phyloP scores from a whole-genome alignment of 2,329 filamentous ascomycete genomes.

The Metarhizium humberi region DNA sequence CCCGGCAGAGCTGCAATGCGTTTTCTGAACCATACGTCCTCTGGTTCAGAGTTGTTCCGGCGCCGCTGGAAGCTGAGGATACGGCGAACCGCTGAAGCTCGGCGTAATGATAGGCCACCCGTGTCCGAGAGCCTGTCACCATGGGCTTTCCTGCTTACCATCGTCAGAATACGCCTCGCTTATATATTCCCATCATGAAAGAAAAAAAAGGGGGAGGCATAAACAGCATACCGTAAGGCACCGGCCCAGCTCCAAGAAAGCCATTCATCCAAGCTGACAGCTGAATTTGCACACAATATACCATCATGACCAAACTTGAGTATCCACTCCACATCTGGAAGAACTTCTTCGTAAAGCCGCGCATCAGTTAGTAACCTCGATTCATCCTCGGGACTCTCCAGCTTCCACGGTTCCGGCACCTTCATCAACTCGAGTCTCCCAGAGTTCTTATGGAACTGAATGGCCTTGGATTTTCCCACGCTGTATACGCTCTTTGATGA shows the following conservation, averaged over 20 bases:
- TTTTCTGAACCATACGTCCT: constrained; percentile 47
- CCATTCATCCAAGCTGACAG: constrained; percentile 42
- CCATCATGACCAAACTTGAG: constrained; percentile 47
- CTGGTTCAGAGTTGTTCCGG: constrained; percentile 39
- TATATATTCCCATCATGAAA: too few relatives aligned
- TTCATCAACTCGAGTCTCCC: constrained; percentile 43
- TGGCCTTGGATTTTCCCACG: constrained; percentile 34
- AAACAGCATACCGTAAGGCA: constrained; percentile 30
- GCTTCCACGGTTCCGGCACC: constrained; percentile 37
- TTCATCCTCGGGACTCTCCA: constrained; percentile 37
- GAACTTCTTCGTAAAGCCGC: constrained; percentile 42
- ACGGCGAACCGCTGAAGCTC: constrained; percentile 38
- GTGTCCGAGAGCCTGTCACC: constrained; percentile 39
- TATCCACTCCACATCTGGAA: constrained; percentile 42
- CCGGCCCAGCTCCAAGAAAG: constrained; percentile 46
- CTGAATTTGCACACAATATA: constrained; percentile 45
- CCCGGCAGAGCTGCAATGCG: constrained; percentile 37
- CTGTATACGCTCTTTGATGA: constrained; percentile 36
- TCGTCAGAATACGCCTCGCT: background rate
- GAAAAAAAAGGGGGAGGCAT: background rate
- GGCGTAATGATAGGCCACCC: constrained; percentile 44
- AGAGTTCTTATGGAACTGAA: constrained; percentile 37
- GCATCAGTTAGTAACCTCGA: constrained; percentile 38
- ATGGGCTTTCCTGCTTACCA: constrained; percentile 20
- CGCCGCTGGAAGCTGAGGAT: constrained; percentile 40